Evolutionary conservation across 108 stramenopile species (phyloP).

Genomic region (Skeletonema grethae): DNA sequence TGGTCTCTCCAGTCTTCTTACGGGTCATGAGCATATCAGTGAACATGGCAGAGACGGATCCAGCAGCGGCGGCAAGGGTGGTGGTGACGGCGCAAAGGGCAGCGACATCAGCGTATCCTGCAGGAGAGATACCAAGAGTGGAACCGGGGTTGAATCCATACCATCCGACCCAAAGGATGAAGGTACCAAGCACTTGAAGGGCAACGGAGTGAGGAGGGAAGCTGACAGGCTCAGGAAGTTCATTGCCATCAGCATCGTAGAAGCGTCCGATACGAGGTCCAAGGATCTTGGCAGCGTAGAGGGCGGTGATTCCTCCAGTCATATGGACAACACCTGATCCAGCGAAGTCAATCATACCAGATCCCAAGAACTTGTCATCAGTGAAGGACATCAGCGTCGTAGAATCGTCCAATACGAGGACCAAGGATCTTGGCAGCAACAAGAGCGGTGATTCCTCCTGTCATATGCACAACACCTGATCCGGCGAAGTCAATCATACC

Average conservation of each 20-base stretch:
- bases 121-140: slow-evolving; percentile 59
- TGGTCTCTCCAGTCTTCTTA: slow-evolving; percentile 59
- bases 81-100: slow-evolving; percentile 85
- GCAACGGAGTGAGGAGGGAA: slow-evolving; percentile 82
- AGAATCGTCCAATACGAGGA: slow-evolving; percentile 80
- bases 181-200: slow-evolving; percentile 83
- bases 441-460: slow-evolving; percentile 83
- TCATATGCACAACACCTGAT: slow-evolving; percentile 70
- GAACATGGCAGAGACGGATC: slow-evolving; percentile 80
- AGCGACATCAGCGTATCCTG: slow-evolving; percentile 44
- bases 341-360: slow-evolving; percentile 77
- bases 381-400: slow-evolving; percentile 70
- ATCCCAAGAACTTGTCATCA: slow-evolving; percentile 68
- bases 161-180: slow-evolving; percentile 95
- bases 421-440: slow-evolving; percentile 86
- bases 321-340: slow-evolving; percentile 77
- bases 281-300: slow-evolving; percentile 83
- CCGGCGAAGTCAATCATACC: slow-evolving; percentile 84
- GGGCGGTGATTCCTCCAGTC: slow-evolving; percentile 79
- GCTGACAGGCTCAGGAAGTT: slow-evolving; percentile 60
- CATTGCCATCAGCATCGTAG: slow-evolving; percentile 72
- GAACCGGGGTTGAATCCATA: slow-evolving; percentile 94
- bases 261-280: slow-evolving; percentile 87
- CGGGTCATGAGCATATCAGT: slow-evolving; percentile 62
- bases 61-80: slow-evolving; percentile 74